Percentiles rank a stretch among this genome's conserved stretches.
phyloP scores from a whole-genome alignment of 176 grass and related monocot species.

The Juncus effusus region DNA sequence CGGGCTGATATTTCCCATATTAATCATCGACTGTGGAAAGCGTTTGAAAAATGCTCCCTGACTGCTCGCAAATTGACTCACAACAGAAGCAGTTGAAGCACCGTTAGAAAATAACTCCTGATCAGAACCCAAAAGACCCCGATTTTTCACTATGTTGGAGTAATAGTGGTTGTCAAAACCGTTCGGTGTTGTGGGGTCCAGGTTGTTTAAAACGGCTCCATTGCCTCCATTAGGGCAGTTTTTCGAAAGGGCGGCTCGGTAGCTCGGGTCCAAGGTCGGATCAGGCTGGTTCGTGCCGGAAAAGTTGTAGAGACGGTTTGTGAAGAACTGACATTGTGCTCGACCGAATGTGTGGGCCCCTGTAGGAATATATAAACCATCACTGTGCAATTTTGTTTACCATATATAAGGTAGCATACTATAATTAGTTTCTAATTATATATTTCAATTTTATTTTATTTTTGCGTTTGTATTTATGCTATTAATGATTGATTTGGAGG shows the following conservation, averaged over 20 bases:
- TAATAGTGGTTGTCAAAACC: conserved; percentile 89
- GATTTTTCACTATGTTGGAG: conserved; percentile 54
- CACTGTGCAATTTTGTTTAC: not conserved
- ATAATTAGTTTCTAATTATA: not conserved
- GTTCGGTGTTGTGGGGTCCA: conserved; percentile 61
- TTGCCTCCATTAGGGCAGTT: conserved; percentile 45
- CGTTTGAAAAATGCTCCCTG: conserved; percentile 44
- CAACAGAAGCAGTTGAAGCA: conserved; percentile 54
- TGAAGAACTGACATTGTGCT: conserved; percentile 57
- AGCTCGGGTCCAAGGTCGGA: conserved; percentile 54
- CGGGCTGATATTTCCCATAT: conserved; percentile 69
- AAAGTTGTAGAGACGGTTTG: conserved; percentile 53
- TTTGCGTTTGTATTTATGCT: not conserved
- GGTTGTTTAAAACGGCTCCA: conserved; percentile 52
- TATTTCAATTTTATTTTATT: not conserved
- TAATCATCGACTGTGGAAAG: conserved; percentile 62
- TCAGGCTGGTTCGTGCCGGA: conserved; percentile 37
- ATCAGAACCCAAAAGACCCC: conserved; percentile 69
- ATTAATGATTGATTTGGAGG: too few species aligned
- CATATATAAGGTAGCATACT: not conserved
- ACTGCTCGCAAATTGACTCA: conserved; percentile 45
- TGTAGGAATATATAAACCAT: conserved; percentile 6
- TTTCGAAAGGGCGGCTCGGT: conserved; percentile 56
- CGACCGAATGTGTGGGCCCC: conserved; percentile 77
- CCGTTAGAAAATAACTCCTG: conserved; percentile 70